Conservation (phyloP, 1,284 basidiomycete species). For the Fomitopsis betulina region DNA sequence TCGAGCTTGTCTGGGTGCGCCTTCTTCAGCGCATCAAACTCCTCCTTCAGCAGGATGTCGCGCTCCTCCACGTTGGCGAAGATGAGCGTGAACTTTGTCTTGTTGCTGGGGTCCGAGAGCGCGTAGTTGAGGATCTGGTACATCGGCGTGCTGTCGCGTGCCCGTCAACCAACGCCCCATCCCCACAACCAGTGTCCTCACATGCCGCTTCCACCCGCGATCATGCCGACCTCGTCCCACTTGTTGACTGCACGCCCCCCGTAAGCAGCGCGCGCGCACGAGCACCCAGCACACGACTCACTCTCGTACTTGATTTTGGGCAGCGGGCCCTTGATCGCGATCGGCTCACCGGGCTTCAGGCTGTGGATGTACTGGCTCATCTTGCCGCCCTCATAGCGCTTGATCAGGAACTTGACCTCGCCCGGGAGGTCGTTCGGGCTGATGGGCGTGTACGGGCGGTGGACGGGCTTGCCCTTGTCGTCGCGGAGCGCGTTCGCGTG, state of each 20-base stretch:
- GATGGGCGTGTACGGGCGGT: slow-evolving; percentile 86
- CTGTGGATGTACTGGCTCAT: slow-evolving; percentile 75
- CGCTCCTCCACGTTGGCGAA: slow-evolving; percentile 89
- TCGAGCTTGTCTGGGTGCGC: slow-evolving; percentile 72
- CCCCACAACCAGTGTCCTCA: slow-evolving; percentile 29
- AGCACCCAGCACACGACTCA: slow-evolving; percentile 23
- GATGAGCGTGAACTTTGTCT: slow-evolving; percentile 91
- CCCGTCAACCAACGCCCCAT: neutral
- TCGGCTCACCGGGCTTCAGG: slow-evolving; percentile 75
- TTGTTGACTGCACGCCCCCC: slow-evolving; percentile 56
- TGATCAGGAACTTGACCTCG: slow-evolving; percentile 81
- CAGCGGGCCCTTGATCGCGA: slow-evolving; percentile 90
- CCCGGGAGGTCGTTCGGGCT: slow-evolving; percentile 71
- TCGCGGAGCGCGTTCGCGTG: slow-evolving; percentile 56
- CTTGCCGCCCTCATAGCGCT: slow-evolving; percentile 79
- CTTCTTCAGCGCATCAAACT: slow-evolving; percentile 74
- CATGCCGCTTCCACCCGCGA: slow-evolving; percentile 90
- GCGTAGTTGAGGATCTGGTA: slow-evolving; percentile 78
- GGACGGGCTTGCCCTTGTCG: slow-evolving; percentile 85
- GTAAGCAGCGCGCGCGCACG: neutral
- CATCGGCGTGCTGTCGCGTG: slow-evolving; percentile 54
- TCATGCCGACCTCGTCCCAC: slow-evolving; percentile 82
- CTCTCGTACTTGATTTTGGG: slow-evolving; percentile 80
- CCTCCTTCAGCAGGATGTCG: slow-evolving; percentile 86
- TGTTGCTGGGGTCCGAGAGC: slow-evolving; percentile 72